Base-by-base conservation (phyloP, 305 asterid species). In the Fraxinus platypoda region DNA sequence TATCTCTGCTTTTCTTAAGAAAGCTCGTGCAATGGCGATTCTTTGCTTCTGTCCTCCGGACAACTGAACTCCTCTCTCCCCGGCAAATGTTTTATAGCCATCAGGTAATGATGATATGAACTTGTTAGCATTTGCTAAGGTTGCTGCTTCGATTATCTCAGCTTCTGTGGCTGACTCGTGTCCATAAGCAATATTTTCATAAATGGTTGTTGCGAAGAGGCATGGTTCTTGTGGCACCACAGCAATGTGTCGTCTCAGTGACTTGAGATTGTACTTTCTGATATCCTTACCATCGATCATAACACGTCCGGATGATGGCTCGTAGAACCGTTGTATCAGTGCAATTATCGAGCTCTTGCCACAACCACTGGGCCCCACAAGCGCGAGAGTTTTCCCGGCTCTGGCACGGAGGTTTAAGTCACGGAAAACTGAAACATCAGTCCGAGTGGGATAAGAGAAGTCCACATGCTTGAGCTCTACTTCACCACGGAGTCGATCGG, bases 21-120 rank as follows among this genome's bases (percentile, higher is more conserved):
- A 89, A 8, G 99, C 99, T n/a, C 99, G 91, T 3, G 99, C 99
- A 0, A 97, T 88, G 35, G 99, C 99, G 0, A 97, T 89, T 85
- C 99, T 86, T 75, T 95, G 98, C 90, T 97, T 95, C 82, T 97
- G 99, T 12, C 99, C 99, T 71, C 99, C 99, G 0, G 99, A 97
- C n/a, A 94, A 74, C 79, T 94, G 99, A 37, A 92, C 92, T 31
- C 99, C 99, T 76, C 98, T 79, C 75, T 97, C 98, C 33, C 98
- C 99, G 0, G 89, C 93, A n/a, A 86, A 91, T 1, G 99, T 95
- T n/a, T 93, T 90, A 90, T 97, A 95, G 2, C 98, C 99, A 13
- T 93, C 93, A 0, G 98, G 97, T 89, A 97, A 83, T 0, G 98
- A 89, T 26, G 99, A 92, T 54, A 97, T 85, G 93, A 97, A 97